Conservation (phyloP, 1,284 basidiomycete genomes). For the Amylostereum areolatum region DNA sequence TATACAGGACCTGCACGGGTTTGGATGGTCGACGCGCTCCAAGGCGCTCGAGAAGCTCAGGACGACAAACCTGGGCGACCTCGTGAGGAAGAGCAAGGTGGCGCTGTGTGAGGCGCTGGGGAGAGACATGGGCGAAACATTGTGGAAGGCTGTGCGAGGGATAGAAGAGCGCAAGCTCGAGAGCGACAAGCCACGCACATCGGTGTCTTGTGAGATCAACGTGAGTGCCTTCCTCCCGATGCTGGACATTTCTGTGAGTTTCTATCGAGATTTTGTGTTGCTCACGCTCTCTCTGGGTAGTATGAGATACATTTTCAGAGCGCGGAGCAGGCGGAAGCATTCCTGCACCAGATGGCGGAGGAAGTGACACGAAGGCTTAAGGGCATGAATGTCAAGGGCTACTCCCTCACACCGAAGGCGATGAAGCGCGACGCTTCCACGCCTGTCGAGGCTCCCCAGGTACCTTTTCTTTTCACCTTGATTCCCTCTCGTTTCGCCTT, state of each 20-base stretch:
- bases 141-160: conserved; percentile 82
- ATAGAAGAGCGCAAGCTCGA: conserved; percentile 78
- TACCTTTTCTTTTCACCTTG: conserved; percentile 28
- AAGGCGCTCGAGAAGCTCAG: conserved; percentile 78
- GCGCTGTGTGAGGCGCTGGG: conserved; percentile 74
- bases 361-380: conserved; percentile 74
- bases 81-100: conserved; percentile 55
- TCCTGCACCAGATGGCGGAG: conserved; percentile 67
- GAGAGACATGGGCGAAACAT: conserved; percentile 74
- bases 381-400: conserved; percentile 62
- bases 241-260: too few relatives aligned
- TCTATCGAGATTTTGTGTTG: conserved; percentile 13
- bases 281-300: conserved; percentile 39
- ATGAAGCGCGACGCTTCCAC: conserved; percentile 86
- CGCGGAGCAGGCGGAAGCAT: conserved; percentile 74
- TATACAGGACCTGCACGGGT: conserved; percentile 84
- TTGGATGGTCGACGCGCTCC: conserved; percentile 69
- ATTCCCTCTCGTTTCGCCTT: too few relatives aligned
- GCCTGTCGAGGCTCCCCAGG: conserved; percentile 91
- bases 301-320: conserved; percentile 94
- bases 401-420: conserved; percentile 78
- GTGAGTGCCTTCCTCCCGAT: conserved; percentile 46
- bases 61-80: conserved; percentile 63
- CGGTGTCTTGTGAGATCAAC: conserved; percentile 89
- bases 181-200: conserved; percentile 79